Conservation (phyloP, 768 basidiomycete genomes). For the Panus rudis region DNA sequence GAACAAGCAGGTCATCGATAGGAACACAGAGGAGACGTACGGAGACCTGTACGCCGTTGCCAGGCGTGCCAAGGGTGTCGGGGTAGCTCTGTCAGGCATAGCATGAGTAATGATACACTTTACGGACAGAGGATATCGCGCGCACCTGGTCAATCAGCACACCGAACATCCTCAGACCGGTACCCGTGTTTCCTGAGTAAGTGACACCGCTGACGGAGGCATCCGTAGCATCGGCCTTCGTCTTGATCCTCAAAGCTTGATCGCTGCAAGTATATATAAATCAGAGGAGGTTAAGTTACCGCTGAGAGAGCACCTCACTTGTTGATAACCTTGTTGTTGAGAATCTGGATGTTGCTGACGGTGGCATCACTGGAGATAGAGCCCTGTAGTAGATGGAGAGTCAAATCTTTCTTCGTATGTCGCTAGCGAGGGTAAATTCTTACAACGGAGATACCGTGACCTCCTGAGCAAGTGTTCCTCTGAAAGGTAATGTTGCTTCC, state of each 20-base stretch:
- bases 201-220: conserved; percentile 44
- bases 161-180: conserved; percentile 41
- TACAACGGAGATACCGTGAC: conserved; percentile 60
- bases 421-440: neutral
- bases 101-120: neutral
- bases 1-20: neutral
- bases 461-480: conserved; percentile 43
- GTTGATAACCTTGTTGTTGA: conserved; percentile 46
- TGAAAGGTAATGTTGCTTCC: conserved; percentile 34
- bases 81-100: conserved; percentile 46
- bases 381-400: conserved; percentile 32
- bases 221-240: conserved; percentile 34
- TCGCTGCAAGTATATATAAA: conserved; percentile 23
- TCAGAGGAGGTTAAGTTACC: neutral
- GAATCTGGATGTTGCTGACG: conserved; percentile 42
- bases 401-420: too few species aligned
- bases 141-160: conserved; percentile 53
- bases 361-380: conserved; percentile 41
- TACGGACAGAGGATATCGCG: neutral
- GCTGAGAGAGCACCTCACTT: conserved; percentile 29
- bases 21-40: conserved; percentile 28
- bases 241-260: conserved; percentile 60
- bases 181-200: conserved; percentile 48
- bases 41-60: conserved; percentile 50
- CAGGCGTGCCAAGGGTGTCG: conserved; percentile 41